Conservation (phyloP, 2,329 filamentous ascomycete genomes). For the Colletotrichum plurivorum region DNA sequence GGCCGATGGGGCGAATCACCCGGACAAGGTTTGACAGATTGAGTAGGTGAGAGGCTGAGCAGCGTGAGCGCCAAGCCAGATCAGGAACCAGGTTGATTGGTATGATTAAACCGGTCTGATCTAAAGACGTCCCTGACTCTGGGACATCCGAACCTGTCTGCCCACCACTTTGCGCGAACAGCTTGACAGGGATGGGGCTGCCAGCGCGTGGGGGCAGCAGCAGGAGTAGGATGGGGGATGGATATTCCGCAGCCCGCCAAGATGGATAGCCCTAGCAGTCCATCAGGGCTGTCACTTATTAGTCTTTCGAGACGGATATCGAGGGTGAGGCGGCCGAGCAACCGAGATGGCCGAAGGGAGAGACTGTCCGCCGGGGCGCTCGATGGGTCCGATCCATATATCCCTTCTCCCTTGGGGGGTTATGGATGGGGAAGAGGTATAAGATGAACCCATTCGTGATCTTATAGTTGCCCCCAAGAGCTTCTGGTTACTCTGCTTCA, state of each 20-base stretch:
- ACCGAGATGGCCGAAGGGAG: slow-evolving; percentile 5
- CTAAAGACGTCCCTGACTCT: neutral
- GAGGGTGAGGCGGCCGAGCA: slow-evolving; percentile 8
- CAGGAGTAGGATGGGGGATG: no score
- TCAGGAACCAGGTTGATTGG: slow-evolving; percentile 35
- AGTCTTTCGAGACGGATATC: slow-evolving; percentile 18
- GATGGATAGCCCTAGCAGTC: neutral
- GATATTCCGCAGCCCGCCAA: slow-evolving; percentile 5
- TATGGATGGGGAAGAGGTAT: slow-evolving; percentile 5
- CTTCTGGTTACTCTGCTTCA: neutral
- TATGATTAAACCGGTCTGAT: slow-evolving; percentile 27
- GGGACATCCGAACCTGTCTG: no score
- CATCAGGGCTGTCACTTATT: neutral
- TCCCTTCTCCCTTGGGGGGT: neutral
- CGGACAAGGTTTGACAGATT: slow-evolving; percentile 26
- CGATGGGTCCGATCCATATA: slow-evolving; percentile 8
- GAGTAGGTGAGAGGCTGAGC: slow-evolving; percentile 31
- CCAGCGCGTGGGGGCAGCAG: neutral
- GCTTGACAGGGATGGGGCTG: no score
- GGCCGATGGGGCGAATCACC: slow-evolving; percentile 17
- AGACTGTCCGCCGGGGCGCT: neutral
- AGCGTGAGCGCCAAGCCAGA: slow-evolving; percentile 23
- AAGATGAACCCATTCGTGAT: slow-evolving; percentile 27
- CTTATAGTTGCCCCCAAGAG: neutral
- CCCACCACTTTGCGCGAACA: no score